Percentiles rank a stretch among this genome's conserved stretches.
Evolutionary conservation across 2,329 filamentous ascomycete genomes (phyloP).

Genomic region (Penicillium concentricum): DNA sequence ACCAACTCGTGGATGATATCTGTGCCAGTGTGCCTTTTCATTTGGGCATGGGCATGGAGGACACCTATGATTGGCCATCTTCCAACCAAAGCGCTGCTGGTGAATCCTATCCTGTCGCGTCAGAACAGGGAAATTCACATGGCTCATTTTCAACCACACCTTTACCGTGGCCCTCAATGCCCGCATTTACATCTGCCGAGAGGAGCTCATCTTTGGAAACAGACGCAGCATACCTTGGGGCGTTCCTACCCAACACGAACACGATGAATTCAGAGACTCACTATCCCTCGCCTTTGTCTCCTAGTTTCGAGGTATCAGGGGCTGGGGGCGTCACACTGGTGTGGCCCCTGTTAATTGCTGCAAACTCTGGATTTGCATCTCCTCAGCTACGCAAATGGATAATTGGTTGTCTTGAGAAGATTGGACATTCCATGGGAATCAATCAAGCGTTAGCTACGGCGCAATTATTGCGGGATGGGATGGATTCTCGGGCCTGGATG

Average conservation of each 20-base stretch:
- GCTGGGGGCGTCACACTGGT: slow-evolving; percentile 8
- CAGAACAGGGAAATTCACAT: neutral
- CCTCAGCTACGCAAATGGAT: slow-evolving; percentile 5
- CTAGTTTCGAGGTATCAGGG: neutral
- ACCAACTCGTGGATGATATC: slow-evolving; percentile 9
- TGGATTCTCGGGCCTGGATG: slow-evolving; percentile 1
- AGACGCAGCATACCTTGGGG: neutral
- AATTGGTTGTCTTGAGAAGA: slow-evolving; percentile 8
- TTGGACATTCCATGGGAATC: slow-evolving; percentile 13
- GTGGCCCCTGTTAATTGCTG: slow-evolving; percentile 13
- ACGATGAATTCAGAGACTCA: neutral
- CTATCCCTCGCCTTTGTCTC: neutral
- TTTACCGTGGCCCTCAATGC: neutral
- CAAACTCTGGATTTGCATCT: slow-evolving; percentile 2
- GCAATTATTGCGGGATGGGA: slow-evolving; percentile 4
- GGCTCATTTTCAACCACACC: neutral
- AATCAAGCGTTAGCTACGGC: slow-evolving; percentile 14
- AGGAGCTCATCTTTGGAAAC: neutral
- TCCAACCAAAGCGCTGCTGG: neutral
- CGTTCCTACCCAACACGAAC: neutral
- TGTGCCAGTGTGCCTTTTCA: slow-evolving; percentile 14
- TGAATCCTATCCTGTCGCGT: neutral
- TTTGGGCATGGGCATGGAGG: slow-evolving; percentile 3
- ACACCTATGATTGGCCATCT: neutral
- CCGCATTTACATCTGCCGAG: neutral